These are phyloP conservation scores for Lipomyces starkeyi DNA, from an alignment of 805 yeast species.

Conservation along the genomic window DNA sequence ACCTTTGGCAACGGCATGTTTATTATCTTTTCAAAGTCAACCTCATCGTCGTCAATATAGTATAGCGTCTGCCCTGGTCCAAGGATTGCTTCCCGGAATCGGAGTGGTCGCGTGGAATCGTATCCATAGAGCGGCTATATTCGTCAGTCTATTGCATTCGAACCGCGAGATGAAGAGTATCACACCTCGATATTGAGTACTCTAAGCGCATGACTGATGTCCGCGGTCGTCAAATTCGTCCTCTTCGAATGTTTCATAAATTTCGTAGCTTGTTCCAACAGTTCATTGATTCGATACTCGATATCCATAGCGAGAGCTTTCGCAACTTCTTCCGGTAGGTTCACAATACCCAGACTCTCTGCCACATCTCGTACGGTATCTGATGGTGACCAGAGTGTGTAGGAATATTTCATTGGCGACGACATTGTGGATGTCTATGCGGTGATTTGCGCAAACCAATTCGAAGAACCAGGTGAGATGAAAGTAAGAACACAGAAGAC, in stretches of 20 bases:
- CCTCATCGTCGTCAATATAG: slow-evolving; percentile 88
- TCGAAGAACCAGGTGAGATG: neutral
- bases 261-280: slow-evolving; percentile 92
- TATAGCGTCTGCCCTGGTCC: slow-evolving; percentile 93
- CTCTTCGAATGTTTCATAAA: slow-evolving; percentile 95
- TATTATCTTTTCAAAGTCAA: slow-evolving; percentile 90
- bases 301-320: slow-evolving; percentile 97
- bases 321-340: slow-evolving; percentile 87
- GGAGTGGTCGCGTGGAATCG: slow-evolving; percentile 60
- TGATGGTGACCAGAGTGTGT: slow-evolving; percentile 47
- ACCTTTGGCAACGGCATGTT: slow-evolving; percentile 95
- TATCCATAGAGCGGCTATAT: slow-evolving; percentile 50
- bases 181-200: slow-evolving; percentile 92
- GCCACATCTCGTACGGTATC: slow-evolving; percentile 96
- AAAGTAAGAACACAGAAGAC: neutral
- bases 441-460: neutral
- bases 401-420: slow-evolving; percentile 27
- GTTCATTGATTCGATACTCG: slow-evolving; percentile 96
- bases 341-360: slow-evolving; percentile 79
- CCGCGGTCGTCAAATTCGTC: slow-evolving; percentile 77
- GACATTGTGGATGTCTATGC: neutral
- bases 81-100: slow-evolving; percentile 85
- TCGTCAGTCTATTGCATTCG: neutral
- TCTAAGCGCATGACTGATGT: slow-evolving; percentile 78
- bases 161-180: neutral